Evolutionary conservation across 2,329 filamentous ascomycete species (phyloP).

Genomic region (Stagonosporopsis chrysanthemi): DNA sequence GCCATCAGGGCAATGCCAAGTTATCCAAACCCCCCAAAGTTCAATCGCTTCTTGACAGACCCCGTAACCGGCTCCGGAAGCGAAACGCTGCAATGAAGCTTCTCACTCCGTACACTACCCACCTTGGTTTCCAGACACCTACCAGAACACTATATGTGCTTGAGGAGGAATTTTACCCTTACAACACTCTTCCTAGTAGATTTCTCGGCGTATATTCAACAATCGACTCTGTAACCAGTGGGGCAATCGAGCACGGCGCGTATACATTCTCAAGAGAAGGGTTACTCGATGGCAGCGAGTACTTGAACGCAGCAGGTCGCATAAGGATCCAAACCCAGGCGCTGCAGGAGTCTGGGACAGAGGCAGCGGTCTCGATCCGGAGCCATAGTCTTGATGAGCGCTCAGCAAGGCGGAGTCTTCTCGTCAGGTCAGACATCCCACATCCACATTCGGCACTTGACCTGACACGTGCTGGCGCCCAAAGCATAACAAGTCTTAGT

Average conservation of each 20-base stretch:
- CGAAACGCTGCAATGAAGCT: not conserved
- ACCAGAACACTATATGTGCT: slow-evolving; percentile 20
- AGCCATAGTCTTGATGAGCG: slow-evolving; percentile 17
- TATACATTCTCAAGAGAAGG: slow-evolving; percentile 36
- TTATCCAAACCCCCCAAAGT: slow-evolving; percentile 21
- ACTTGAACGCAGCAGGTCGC: slow-evolving; percentile 30
- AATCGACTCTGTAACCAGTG: slow-evolving; percentile 28
- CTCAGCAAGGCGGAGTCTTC: slow-evolving; percentile 4
- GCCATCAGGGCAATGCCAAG: slow-evolving; percentile 10
- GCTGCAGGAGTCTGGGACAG: slow-evolving; percentile 24
- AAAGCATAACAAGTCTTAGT: slow-evolving; percentile 4
- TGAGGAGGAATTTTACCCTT: slow-evolving; percentile 34
- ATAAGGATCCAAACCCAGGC: slow-evolving; percentile 30
- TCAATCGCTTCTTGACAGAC: slow-evolving; percentile 1
- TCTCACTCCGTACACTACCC: slow-evolving; percentile 1
- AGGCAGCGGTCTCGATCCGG: slow-evolving; percentile 10
- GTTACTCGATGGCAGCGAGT: slow-evolving; percentile 31
- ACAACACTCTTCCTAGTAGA: slow-evolving; percentile 26
- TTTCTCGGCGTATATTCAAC: slow-evolving; percentile 35
- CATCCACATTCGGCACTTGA: slow-evolving; percentile 23
- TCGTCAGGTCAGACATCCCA: slow-evolving; percentile 32
- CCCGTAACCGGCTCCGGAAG: slow-evolving; percentile 18
- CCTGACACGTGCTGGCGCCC: slow-evolving; percentile 17
- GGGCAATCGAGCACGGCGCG: slow-evolving; percentile 30
- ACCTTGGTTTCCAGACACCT: not conserved